These are phyloP conservation scores for Saitoella complicata DNA, from an alignment of 805 yeast genomes.

Conservation along the genomic window DNA sequence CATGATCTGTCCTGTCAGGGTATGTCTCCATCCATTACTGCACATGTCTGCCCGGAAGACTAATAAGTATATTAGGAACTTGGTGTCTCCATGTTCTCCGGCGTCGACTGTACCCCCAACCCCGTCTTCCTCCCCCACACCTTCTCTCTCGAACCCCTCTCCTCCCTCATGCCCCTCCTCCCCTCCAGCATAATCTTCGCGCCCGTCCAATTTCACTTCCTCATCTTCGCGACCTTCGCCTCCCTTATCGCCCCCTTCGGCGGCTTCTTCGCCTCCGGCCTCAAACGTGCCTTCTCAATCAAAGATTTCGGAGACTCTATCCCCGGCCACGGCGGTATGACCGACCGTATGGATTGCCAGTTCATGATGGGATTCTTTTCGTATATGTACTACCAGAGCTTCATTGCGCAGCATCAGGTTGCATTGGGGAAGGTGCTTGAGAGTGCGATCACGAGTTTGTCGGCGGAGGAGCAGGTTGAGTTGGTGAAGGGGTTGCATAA, in stretches of 20 bases:
- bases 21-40: background rate
- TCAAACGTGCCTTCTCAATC: slow-evolving; percentile 87
- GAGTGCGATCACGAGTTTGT: slow-evolving; percentile 52
- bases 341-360: slow-evolving; percentile 96
- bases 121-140: slow-evolving; percentile 78
- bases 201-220: slow-evolving; percentile 82
- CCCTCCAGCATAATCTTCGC: slow-evolving; percentile 42
- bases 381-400: slow-evolving; percentile 83
- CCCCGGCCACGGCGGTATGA: slow-evolving; percentile 98
- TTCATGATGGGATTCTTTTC: slow-evolving; percentile 94
- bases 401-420: slow-evolving; percentile 41
- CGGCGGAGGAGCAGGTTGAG: slow-evolving; percentile 45
- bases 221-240: slow-evolving; percentile 81
- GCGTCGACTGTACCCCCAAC: slow-evolving; percentile 62
- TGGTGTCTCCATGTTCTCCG: slow-evolving; percentile 41
- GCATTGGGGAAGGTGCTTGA: slow-evolving; percentile 65
- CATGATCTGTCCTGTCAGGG: slow-evolving; percentile 68
- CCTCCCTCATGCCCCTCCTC: slow-evolving; percentile 16
- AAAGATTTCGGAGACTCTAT: slow-evolving; percentile 97
- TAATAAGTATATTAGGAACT: slow-evolving; percentile 24
- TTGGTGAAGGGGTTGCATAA: slow-evolving; percentile 43
- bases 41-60: slow-evolving; percentile 11
- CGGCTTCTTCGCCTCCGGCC: slow-evolving; percentile 95
- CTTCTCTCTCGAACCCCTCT: slow-evolving; percentile 54
- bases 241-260: slow-evolving; percentile 97